These are phyloP conservation scores for Jamesozyma rosinii DNA, from an alignment of 805 yeast genomes.

Conservation along the genomic window DNA sequence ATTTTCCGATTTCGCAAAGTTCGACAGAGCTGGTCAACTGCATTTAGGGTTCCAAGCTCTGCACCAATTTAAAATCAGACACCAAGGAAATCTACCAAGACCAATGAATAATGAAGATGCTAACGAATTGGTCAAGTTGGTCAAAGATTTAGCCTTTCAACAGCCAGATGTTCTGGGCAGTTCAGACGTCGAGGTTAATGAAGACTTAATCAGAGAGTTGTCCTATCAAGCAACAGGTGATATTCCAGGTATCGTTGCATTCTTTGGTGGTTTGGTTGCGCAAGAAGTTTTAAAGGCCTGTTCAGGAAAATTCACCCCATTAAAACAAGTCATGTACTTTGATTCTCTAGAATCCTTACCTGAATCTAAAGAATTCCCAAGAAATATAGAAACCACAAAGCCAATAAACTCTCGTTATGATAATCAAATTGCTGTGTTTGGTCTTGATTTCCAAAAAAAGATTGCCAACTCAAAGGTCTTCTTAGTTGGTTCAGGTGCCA, in stretches of 20 bases:
- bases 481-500: constrained; percentile 95
- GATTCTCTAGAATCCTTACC: constrained; percentile 93
- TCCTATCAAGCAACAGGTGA: constrained; percentile 87
- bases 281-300: constrained; percentile 94
- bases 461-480: constrained; percentile 75
- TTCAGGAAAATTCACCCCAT: constrained; percentile 90
- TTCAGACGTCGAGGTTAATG: constrained; percentile 46
- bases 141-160: constrained; percentile 49
- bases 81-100: constrained; percentile 62
- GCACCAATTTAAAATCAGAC: constrained; percentile 56
- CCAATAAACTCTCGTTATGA: constrained; percentile 83
- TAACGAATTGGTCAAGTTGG: constrained; percentile 48
- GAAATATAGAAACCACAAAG: constrained; percentile 62
- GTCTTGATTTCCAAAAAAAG: constrained; percentile 61
- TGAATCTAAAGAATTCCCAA: constrained; percentile 41
- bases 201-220: constrained; percentile 57
- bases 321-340: constrained; percentile 84
- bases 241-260: constrained; percentile 79
- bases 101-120: constrained; percentile 74
- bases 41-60: constrained; percentile 91
- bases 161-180: constrained; percentile 47
- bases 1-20: constrained; percentile 84
- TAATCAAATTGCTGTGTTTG: constrained; percentile 91
- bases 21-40: constrained; percentile 82
- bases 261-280: constrained; percentile 88